Evolutionary conservation across 768 basidiomycete genomes (phyloP).

Genomic region (Roridomyces roridus): DNA sequence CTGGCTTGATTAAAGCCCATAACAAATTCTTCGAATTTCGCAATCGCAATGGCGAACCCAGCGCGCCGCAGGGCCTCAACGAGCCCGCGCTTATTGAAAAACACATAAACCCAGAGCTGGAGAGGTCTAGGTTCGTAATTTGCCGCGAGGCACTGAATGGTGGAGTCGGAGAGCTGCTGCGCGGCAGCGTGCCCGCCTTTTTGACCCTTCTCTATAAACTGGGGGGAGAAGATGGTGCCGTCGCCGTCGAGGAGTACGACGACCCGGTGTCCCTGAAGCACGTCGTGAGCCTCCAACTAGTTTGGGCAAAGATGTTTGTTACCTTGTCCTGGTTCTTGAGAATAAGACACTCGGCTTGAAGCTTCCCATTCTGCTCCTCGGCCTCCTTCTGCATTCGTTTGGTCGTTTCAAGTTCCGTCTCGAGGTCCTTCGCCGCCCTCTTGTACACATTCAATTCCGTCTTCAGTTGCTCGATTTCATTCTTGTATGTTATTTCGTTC

Average conservation of each 20-base stretch:
- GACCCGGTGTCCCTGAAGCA: slow-evolving; percentile 54
- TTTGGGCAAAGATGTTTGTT: slow-evolving; percentile 48
- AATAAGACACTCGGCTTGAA: slow-evolving; percentile 29
- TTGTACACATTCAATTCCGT: slow-evolving; percentile 52
- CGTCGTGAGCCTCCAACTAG: no score
- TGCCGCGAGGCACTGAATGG: slow-evolving; percentile 40
- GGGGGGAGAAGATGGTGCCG: slow-evolving; percentile 61
- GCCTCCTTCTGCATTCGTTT: slow-evolving; percentile 1
- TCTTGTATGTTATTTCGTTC: slow-evolving; percentile 37
- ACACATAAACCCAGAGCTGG: slow-evolving; percentile 70
- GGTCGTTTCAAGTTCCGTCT: slow-evolving; percentile 33
- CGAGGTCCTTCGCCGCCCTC: slow-evolving; percentile 46
- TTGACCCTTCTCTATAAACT: slow-evolving; percentile 60
- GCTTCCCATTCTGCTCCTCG: slow-evolving; percentile 29
- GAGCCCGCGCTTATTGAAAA: slow-evolving; percentile 70
- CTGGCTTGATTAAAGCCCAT: slow-evolving; percentile 75
- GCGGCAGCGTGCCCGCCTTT: slow-evolving; percentile 66
- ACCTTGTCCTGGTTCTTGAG: slow-evolving; percentile 44
- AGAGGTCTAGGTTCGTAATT: slow-evolving; percentile 45
- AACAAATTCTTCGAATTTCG: slow-evolving; percentile 69
- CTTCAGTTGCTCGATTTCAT: slow-evolving; percentile 43
- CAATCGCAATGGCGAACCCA: slow-evolving; percentile 40
- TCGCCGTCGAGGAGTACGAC: slow-evolving; percentile 71
- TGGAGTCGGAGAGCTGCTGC: slow-evolving; percentile 49
- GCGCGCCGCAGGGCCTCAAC: slow-evolving; percentile 55